Evolutionary conservation across 1,139 yeast species (phyloP).

Genomic region (Pichia sp.): DNA sequence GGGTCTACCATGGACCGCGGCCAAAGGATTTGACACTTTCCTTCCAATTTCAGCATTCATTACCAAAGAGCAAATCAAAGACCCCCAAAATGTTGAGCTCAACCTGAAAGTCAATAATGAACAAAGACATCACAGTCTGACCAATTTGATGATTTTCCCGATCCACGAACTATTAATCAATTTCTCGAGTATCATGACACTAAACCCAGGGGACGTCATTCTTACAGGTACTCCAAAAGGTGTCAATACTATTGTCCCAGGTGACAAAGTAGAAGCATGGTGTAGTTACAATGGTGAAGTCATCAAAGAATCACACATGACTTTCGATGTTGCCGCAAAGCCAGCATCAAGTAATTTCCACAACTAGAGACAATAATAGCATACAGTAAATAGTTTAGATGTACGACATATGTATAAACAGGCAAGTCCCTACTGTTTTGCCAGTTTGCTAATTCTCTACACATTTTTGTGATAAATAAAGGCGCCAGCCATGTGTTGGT

Average conservation of each 20-base stretch:
- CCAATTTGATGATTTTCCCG: constrained; percentile 84
- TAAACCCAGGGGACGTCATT: constrained; percentile 84
- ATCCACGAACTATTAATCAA: constrained; percentile 72
- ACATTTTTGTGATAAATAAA: too few species aligned
- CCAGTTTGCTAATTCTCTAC: too few species aligned
- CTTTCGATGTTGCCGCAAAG: constrained; percentile 52
- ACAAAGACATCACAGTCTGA: constrained; percentile 62
- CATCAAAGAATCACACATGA: constrained; percentile 44
- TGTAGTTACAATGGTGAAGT: constrained; percentile 46
- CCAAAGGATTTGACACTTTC: constrained; percentile 95
- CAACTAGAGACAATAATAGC: constrained; percentile 16
- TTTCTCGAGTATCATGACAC: constrained; percentile 82
- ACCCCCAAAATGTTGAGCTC: constrained; percentile 66
- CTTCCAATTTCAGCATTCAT: constrained; percentile 72
- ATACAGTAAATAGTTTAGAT: background rate
- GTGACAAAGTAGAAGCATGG: constrained; percentile 66
- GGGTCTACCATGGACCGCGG: constrained; percentile 95
- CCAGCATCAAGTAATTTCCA: constrained; percentile 74
- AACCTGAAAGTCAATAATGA: constrained; percentile 64
- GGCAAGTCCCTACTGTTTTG: too few species aligned
- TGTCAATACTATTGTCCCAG: constrained; percentile 76
- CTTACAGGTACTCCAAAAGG: constrained; percentile 98
- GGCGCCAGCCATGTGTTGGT: too few species aligned
- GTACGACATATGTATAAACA: too few species aligned
- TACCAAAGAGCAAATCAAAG: constrained; percentile 55